A percentile compares a stretch with the other conserved stretches of the same genome.
These are phyloP conservation scores for Starmerella tilneyi DNA, from an alignment of 805 yeast species.

Conservation along the genomic window DNA sequence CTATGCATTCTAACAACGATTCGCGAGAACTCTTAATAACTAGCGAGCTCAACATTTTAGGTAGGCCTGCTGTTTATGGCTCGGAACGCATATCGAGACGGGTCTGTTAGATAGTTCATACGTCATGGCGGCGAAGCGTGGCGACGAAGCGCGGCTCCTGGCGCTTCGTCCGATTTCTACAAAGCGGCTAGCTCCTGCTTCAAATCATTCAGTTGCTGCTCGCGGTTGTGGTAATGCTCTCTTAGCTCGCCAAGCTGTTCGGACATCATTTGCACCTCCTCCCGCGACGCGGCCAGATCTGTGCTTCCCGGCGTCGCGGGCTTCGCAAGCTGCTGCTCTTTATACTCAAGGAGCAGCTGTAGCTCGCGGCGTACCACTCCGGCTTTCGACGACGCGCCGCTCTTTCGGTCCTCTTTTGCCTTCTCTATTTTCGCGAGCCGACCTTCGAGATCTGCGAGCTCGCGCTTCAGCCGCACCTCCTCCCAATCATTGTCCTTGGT, in stretches of 20 bases:
- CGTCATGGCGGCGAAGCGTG: too few relatives aligned
- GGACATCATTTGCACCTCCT: constrained; percentile 57
- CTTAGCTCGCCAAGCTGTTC: constrained; percentile 66
- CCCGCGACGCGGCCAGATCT: constrained; percentile 32
- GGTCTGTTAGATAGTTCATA: not conserved
- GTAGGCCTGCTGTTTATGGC: too few relatives aligned
- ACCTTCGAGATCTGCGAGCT: constrained; percentile 61
- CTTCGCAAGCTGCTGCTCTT: constrained; percentile 47
- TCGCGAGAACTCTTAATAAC: too few relatives aligned
- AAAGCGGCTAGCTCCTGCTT: constrained; percentile 25
- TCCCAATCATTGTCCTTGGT: constrained; percentile 84
- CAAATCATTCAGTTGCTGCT: constrained; percentile 47
- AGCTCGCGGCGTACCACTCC: constrained; percentile 50
- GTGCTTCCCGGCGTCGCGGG: constrained; percentile 11
- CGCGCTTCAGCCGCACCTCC: constrained; percentile 69
- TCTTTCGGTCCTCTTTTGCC: constrained; percentile 14
- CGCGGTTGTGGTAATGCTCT: constrained; percentile 53
- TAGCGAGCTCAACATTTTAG: too few relatives aligned
- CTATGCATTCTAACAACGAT: too few relatives aligned
- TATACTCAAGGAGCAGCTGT: constrained; percentile 72
- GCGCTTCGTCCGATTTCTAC: too few relatives aligned
- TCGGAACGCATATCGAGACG: too few relatives aligned
- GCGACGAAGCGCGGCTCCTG: too few relatives aligned
- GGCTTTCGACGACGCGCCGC: constrained; percentile 24
- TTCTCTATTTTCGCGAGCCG: constrained; percentile 39